Base-by-base conservation (phyloP, 2,329 filamentous ascomycete genomes). In the Domatiomyces globalis region DNA sequence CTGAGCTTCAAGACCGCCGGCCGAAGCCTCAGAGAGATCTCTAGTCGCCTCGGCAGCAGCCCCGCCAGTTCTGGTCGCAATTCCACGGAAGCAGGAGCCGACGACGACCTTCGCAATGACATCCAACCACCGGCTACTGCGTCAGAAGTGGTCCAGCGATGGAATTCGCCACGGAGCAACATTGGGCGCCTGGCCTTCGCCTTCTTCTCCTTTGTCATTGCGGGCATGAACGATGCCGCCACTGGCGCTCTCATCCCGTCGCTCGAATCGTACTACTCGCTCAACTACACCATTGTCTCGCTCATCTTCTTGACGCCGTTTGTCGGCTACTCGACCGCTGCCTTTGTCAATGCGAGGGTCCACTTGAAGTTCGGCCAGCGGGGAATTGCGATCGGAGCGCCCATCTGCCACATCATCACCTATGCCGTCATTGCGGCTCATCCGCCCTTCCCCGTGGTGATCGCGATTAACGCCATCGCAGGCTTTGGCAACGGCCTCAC, bases 341-440 rank as follows among this genome's bases (percentile, higher is more conserved):
- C 73, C 7, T 55, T 74, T 18, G 53, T 69, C 33, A 73, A 71
- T 56, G 71, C 71, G 52, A 49, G 52, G 5, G 62, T 73, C 22
- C 72, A 75, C 58, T 59, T 62, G 46, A 60, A 56, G 15, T 55
- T 69, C 27, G 85, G 86, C 29, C 84, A 87, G 63, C 75, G 83
- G 20, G 86, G 85, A 12, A 75, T 89, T 79, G 83, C 83, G 17
- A 62, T 86, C 51, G 62, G 85, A 1, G 80, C 58, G 7, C 62
- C 63, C 0, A 47, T 58, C 45, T 69, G 66, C 49, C 67, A 69
- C 48, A 57, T 69, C n/a, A 49, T 66, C 33, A 64, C 66, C n/a
- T 69, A 67, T 51, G 56, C 65, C 25, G 57, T 67, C 19, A 63
- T 66, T 27, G 65, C 62, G 44, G 49, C 66, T 0, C 68, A 70